A percentile compares a stretch with the other conserved stretches of the same genome.
phyloP scores from a whole-genome alignment of 139 green algal species.

The Deuterostichococcus epilithicus region DNA sequence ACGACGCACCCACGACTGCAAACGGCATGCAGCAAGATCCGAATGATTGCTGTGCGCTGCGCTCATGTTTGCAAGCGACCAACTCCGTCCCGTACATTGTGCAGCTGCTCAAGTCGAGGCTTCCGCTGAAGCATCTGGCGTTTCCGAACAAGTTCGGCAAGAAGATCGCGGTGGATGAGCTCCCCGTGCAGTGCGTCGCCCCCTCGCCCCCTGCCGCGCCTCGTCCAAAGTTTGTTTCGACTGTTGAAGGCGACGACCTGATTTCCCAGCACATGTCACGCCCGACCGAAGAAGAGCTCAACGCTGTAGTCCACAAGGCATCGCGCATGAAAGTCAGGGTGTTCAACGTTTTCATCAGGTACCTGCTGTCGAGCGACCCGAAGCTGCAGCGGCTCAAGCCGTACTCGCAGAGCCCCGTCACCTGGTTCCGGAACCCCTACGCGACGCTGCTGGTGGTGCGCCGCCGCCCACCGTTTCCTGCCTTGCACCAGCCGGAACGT shows the following conservation, averaged over 20 bases:
- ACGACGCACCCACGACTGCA: background rate
- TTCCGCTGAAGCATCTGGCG: constrained; percentile 53
- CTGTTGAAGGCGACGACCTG: too few relatives aligned
- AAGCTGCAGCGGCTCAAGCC: constrained; percentile 53
- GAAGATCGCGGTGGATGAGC: constrained; percentile 35
- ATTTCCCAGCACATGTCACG: background rate
- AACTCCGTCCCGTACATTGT: background rate
- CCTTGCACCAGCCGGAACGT: too few relatives aligned
- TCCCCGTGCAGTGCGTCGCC: constrained; percentile 51
- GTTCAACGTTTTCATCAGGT: constrained; percentile 35
- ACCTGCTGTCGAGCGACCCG: constrained; percentile 45
- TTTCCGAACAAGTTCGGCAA: constrained; percentile 70
- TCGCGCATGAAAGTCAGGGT: background rate
- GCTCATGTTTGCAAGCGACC: background rate
- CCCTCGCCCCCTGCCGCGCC: background rate
- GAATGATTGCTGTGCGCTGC: background rate
- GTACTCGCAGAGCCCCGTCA: constrained; percentile 51
- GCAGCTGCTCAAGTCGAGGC: constrained; percentile 57
- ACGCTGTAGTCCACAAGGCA: background rate
- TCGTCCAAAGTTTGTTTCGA: background rate
- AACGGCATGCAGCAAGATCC: background rate
- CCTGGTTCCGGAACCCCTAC: constrained; percentile 78
- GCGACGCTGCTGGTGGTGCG: constrained; percentile 62
- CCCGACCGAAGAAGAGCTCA: background rate
- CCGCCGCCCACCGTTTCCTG: background rate